Base-by-base conservation (phyloP, 306 rosid species). In the Quercus wislizeni region DNA sequence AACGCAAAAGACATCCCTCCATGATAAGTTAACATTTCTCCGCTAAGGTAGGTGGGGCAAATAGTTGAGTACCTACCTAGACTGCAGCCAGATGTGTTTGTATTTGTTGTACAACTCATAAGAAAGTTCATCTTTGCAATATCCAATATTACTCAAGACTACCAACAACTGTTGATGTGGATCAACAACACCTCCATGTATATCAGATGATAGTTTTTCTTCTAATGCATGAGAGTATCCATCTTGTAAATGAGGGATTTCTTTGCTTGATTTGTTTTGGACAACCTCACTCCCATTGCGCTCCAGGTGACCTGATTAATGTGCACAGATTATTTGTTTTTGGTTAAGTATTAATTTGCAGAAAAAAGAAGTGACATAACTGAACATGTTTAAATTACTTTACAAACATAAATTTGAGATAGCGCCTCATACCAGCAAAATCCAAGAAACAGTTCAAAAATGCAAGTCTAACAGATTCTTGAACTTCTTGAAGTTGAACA, bases 391-490 rank as follows among this genome's bases (percentile, higher is more conserved):
- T 35, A 76, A 69, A 59, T 2, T 38, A 78, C 8, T 73, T 64
- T 41, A 69, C 79, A 49, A 74, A 59, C 31, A 80, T 69, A 78
- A 71, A 57, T 31, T 77, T 27, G 49, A 72, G 80, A 35, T 38
- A 78, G 82, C 57, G 79, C 58, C 69, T 85, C 88, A 54, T 95
- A 95, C 99, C 99, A 78, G 99, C 96, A 87, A 96, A 93, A 87
- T 96, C 96, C 78, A 96, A 87, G 90, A 93, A 91, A 80, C 97
- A 88, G 86, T 93, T 96, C 80, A 96, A 88, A 91, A 90, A 90
- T 74, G 98, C 97, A 72, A 96, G 92, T 89, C 99, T 89, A 83
- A 90, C 91, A 88, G 99, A 91, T 85, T 93, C 99, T 82, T 96
- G 98, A 76, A 86, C 90, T 79, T 96, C 99, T 87, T 96, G 98